phyloP scores from a whole-genome alignment of 1,284 basidiomycete genomes.

The Ceratobasidium sp. region DNA sequence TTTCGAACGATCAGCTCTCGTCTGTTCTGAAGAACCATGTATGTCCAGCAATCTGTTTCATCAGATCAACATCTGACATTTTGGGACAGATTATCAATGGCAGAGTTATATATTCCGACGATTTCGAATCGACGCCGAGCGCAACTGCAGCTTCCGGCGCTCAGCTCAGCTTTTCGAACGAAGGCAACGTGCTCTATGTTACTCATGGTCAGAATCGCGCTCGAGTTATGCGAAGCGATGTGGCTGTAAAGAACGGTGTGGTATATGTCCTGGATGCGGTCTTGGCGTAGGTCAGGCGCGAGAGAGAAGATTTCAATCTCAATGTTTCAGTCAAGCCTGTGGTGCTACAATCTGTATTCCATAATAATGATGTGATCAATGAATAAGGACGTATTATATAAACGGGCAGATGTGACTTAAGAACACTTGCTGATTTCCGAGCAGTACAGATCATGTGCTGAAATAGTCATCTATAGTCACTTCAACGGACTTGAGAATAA shows the following conservation, averaged over 20 bases:
- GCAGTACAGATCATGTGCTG: too few relatives aligned
- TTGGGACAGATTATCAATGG: slow-evolving; percentile 48
- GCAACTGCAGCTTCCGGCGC: slow-evolving; percentile 52
- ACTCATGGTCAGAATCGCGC: slow-evolving; percentile 50
- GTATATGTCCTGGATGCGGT: slow-evolving; percentile 53
- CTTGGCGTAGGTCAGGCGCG: slow-evolving; percentile 43
- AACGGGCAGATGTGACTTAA: too few relatives aligned
- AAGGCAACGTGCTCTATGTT: slow-evolving; percentile 51
- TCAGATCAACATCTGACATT: too few relatives aligned
- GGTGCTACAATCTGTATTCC: too few relatives aligned
- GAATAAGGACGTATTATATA: too few relatives aligned
- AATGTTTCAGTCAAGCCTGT: too few relatives aligned
- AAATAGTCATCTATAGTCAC: too few relatives aligned
- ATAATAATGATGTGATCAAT: too few relatives aligned
- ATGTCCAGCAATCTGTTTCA: slow-evolving; percentile 31
- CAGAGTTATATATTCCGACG: slow-evolving; percentile 51
- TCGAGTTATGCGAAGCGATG: slow-evolving; percentile 51
- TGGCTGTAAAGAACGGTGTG: slow-evolving; percentile 54
- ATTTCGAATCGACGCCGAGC: slow-evolving; percentile 45
- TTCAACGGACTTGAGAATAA: too few relatives aligned
- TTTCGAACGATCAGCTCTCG: slow-evolving; percentile 43
- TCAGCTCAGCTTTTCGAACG: slow-evolving; percentile 49
- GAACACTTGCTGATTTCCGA: too few relatives aligned
- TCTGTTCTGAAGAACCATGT: slow-evolving; percentile 45
- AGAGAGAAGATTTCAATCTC: too few relatives aligned